These are phyloP conservation scores for Alnus glutinosa DNA, from an alignment of 306 rosid genomes.

Conservation along the genomic window DNA sequence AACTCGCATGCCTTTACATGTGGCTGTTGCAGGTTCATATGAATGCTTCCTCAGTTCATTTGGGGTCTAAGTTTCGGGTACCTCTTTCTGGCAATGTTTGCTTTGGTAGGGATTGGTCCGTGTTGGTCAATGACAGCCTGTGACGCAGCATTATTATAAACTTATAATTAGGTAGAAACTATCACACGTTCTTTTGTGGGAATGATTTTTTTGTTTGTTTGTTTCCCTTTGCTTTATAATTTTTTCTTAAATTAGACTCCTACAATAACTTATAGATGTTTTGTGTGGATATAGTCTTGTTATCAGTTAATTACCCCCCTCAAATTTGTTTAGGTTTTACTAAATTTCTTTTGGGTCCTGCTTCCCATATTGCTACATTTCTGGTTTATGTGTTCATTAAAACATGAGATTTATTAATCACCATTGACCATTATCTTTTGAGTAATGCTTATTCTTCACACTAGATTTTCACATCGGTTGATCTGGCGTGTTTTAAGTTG, in stretches of 20 bases:
- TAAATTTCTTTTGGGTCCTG: not conserved
- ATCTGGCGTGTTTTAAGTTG: no score
- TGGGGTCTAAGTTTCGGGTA: not conserved
- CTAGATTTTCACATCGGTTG: no score
- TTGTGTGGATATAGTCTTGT: not conserved
- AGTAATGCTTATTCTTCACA: no score
- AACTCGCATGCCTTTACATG: slow-evolving; percentile 29
- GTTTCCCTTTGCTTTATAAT: not conserved
- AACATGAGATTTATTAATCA: no score
- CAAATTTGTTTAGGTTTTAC: no score
- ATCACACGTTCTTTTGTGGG: not conserved
- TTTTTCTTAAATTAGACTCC: not conserved
- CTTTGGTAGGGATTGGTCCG: not conserved
- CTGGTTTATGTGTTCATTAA: no score
- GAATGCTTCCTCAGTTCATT: slow-evolving; percentile 7
- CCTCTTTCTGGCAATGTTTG: slow-evolving; percentile 15
- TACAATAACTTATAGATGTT: not conserved
- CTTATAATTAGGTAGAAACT: not conserved
- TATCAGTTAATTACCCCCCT: not conserved
- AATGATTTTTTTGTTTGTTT: not conserved
- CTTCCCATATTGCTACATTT: no score
- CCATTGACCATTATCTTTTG: no score
- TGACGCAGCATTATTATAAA: slow-evolving; percentile 7
- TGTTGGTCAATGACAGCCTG: slow-evolving; percentile 2
- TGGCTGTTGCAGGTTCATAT: slow-evolving; percentile 34